Evolutionary conservation across 2,329 filamentous ascomycete genomes (phyloP), one percentile per base, ranked within the genome.

Genomic region (Ascochyta lentis): DNA sequence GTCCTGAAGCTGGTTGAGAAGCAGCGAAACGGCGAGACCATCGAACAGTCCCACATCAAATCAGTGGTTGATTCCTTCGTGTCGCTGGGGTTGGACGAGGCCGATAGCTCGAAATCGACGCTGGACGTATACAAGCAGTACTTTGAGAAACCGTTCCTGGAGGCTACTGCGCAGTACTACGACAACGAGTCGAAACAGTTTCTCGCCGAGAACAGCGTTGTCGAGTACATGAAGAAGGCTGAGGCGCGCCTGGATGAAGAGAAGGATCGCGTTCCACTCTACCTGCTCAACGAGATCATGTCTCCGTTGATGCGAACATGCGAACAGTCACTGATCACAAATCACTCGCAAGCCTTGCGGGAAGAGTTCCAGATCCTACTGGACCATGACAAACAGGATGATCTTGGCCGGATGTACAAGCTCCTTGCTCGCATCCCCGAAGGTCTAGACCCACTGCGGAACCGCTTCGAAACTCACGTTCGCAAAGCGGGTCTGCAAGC

Each of bases 141-240:
- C 78, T 99, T 99, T 72, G 94, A 99, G 79, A 86, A 85, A 68
- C 95, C 96, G 0, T 99, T 97, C 83, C 84, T 99, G 48, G 83
- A 84, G 6, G 91, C 92, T 3, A 99, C 95, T 9, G 86, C 85
- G 66, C 79, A 83, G 27, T 99, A 96, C 79, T 99, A 99, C 76
- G 84, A 92, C 66, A 88, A 89, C 41, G 96, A 99, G 76, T 98
- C 95, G 19, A 91, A 92, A 68, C 89, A 92, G 61, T 99, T 99
- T 72, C 87, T 99, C 31, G 91, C 92, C 10, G 94, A 98, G 76
- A 99, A 99, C 75, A 96, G 90, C 61, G 92, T 99, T 4, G 93
- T 99, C 31, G 95, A 99, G 73, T 99, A 98, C 79, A 98, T 99
- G 95, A 98, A 98, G 83, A 99, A 99, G 84, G 96, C 95, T 0